Percentiles rank a stretch among this genome's conserved stretches.
These are phyloP conservation scores for Rhododendron kiyosumense DNA, from an alignment of 148 eudicot genomes.

Conservation along the genomic window DNA sequence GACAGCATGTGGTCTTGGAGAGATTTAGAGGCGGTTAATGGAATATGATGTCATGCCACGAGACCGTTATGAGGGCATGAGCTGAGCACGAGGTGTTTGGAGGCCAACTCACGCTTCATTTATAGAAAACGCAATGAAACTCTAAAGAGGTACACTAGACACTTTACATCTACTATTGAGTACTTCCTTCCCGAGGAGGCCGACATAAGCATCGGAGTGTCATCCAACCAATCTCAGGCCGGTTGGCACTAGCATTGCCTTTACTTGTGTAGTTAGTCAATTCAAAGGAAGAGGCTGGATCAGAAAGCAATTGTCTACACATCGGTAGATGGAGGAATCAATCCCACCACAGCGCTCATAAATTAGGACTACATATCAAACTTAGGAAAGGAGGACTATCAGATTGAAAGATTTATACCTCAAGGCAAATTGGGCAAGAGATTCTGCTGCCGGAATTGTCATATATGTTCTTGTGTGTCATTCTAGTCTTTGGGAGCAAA, in stretches of 20 bases:
- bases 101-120: background rate
- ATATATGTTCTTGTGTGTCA: background rate
- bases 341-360: background rate
- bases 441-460: background rate
- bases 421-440: slow-evolving; percentile 8
- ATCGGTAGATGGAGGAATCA: background rate
- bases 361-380: background rate
- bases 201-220: background rate
- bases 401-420: background rate
- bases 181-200: background rate
- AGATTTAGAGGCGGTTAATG: background rate
- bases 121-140: background rate
- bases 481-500: background rate
- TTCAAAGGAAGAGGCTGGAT: background rate
- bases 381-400: background rate
- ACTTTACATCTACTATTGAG: background rate
- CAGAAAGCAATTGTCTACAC: background rate
- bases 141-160: background rate
- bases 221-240: background rate
- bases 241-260: background rate
- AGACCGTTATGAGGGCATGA: background rate
- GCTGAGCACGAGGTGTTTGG: background rate
- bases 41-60: background rate
- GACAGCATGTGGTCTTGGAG: background rate
- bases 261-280: background rate